Evolutionary conservation across 345 rosid species (phyloP).

Genomic region (Lumnitzera littorea): DNA sequence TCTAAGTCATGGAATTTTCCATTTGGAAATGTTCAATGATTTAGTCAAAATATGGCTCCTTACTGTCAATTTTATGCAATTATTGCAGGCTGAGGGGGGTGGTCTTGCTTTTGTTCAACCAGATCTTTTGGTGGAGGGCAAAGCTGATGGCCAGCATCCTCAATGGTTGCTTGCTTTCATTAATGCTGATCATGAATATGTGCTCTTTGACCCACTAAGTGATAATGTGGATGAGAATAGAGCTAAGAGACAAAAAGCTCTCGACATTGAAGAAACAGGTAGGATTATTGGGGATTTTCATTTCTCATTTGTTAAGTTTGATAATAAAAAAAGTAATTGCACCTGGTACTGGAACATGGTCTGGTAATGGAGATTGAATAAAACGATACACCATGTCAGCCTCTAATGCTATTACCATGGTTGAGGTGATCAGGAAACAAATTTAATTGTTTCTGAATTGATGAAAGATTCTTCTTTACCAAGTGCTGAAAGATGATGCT

Average conservation of each 20-base stretch:
- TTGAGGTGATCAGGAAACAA: no score
- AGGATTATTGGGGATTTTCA: neutral
- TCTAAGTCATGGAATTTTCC: no score
- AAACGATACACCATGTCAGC: no score
- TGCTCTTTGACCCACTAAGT: slow-evolving; percentile 59
- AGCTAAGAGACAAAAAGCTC: slow-evolving; percentile 20
- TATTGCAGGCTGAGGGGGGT: slow-evolving; percentile 72
- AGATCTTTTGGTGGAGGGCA: slow-evolving; percentile 28
- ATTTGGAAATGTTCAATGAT: neutral
- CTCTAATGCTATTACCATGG: no score
- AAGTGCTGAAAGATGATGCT: no score
- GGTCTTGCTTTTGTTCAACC: slow-evolving; percentile 46
- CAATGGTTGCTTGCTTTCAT: slow-evolving; percentile 49
- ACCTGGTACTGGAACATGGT: no score
- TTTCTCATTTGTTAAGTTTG: no score
- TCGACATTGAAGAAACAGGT: slow-evolving; percentile 46
- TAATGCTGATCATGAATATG: slow-evolving; percentile 78
- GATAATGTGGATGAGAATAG: slow-evolving; percentile 45
- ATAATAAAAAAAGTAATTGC: no score
- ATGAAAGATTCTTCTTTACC: no score
- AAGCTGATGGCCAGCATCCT: slow-evolving; percentile 32
- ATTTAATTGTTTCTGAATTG: no score
- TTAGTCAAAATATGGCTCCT: neutral
- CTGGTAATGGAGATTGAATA: no score
- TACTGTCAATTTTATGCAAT: slow-evolving; percentile 6